Percentiles rank a stretch among this genome's conserved stretches.
Evolutionary conservation across 305 asterid genomes (phyloP).

Genomic region (Plantago lanceolata): DNA sequence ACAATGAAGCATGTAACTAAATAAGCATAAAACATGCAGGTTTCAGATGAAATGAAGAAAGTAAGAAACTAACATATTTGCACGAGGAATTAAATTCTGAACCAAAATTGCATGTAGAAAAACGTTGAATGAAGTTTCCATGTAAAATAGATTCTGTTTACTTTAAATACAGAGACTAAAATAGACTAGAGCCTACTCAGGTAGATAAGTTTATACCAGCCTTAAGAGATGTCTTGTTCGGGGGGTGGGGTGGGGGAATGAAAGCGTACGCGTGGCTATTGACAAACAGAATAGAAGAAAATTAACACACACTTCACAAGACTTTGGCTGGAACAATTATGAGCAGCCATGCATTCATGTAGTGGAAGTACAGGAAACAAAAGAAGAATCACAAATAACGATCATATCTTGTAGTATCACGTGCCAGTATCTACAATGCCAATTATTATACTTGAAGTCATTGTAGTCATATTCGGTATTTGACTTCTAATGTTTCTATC

Average conservation of each 20-base stretch:
- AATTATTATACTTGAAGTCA: conserved; percentile 33
- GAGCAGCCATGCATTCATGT: conserved; percentile 5
- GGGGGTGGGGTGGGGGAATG: neutral
- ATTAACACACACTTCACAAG: neutral
- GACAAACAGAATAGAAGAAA: neutral
- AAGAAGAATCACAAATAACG: conserved; percentile 19
- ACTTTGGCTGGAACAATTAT: neutral
- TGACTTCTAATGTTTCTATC: conserved; percentile 39
- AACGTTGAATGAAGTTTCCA: neutral
- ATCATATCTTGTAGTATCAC: conserved; percentile 28
- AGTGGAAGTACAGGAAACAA: conserved; percentile 17
- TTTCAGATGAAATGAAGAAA: neutral
- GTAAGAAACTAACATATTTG: no score
- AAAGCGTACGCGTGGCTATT: neutral
- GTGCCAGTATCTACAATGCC: conserved; percentile 36
- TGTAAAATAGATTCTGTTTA: neutral
- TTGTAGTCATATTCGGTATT: conserved; percentile 32
- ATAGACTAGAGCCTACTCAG: neutral
- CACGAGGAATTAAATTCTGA: no score
- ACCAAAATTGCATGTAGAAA: no score
- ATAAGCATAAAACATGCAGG: neutral
- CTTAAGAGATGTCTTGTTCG: neutral
- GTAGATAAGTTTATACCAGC: neutral
- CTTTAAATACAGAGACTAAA: conserved; percentile 2
- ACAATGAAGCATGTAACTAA: neutral